Percentiles rank a stretch among this genome's conserved stretches.
These are phyloP conservation scores for Cronartium quercuum DNA, from an alignment of 1,284 basidiomycete species.

Conservation along the genomic window DNA sequence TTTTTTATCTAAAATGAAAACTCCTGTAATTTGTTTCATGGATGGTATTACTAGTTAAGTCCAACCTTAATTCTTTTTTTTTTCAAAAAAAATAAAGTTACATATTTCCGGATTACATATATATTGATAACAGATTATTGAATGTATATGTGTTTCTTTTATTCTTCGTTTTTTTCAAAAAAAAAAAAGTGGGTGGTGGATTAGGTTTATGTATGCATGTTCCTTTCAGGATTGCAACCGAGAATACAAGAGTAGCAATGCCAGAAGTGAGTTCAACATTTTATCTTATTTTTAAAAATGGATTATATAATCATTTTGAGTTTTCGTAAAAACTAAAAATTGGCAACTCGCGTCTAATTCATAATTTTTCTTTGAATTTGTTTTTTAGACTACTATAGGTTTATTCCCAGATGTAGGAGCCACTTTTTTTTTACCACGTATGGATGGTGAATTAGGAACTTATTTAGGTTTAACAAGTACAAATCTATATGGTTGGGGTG, in stretches of 20 bases:
- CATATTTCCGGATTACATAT: neutral
- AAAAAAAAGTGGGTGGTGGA: conserved; percentile 97
- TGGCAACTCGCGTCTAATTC: neutral
- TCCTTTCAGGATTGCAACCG: conserved; percentile 85
- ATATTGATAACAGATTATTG: neutral
- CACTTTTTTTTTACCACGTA: conserved; percentile 75
- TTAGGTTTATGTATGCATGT: conserved; percentile 84
- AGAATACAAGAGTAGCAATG: conserved; percentile 91
- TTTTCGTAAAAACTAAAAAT: neutral
- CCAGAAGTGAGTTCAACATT: conserved; percentile 57
- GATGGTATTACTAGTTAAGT: conserved; percentile 80
- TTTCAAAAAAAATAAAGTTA: neutral
- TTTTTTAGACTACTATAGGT: conserved; percentile 44
- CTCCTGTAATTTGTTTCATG: conserved; percentile 82
- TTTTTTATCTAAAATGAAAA: conserved; percentile 67
- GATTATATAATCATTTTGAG: neutral
- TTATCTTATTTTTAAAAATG: neutral
- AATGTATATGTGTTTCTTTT: neutral
- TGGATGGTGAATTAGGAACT: conserved; percentile 86
- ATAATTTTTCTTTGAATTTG: neutral
- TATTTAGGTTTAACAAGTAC: conserved; percentile 87
- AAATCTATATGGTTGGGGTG: conserved; percentile 65
- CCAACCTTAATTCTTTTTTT: conserved; percentile 11
- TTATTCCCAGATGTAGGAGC: conserved; percentile 84
- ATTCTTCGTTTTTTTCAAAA: conserved; percentile 17